Evolutionary conservation across 108 stramenopile species (phyloP).

Genomic region (Skeletonema grethae): DNA sequence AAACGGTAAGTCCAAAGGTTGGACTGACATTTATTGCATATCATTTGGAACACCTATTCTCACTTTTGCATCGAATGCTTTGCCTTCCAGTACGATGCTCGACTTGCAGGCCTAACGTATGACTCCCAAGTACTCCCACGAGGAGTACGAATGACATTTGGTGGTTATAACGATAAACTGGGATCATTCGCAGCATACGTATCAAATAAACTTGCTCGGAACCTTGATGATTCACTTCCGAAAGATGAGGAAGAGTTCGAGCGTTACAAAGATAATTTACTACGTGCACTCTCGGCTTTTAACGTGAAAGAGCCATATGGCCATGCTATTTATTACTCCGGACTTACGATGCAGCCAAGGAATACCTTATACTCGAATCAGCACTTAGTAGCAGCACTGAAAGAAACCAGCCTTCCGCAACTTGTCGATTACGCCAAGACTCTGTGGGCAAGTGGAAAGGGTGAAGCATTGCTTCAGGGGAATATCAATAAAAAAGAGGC

Average conservation of each 20-base stretch:
- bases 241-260: slow-evolving; percentile 77
- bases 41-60: neutral
- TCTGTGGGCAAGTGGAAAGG: slow-evolving; percentile 76
- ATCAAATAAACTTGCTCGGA: slow-evolving; percentile 56
- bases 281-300: slow-evolving; percentile 58
- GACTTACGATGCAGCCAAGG: slow-evolving; percentile 57
- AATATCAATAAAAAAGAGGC: slow-evolving; percentile 80
- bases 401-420: slow-evolving; percentile 50
- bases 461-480: slow-evolving; percentile 80
- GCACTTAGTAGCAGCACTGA: slow-evolving; percentile 55
- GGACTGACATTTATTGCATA: neutral
- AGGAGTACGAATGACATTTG: slow-evolving; percentile 82
- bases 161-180: slow-evolving; percentile 88
- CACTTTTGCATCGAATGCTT: neutral
- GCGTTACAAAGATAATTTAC: slow-evolving; percentile 78
- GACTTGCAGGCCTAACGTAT: slow-evolving; percentile 77
- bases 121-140: slow-evolving; percentile 75
- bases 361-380: slow-evolving; percentile 65
- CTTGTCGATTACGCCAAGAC: slow-evolving; percentile 59
- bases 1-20: slow-evolving; percentile 49
- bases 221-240: slow-evolving; percentile 66
- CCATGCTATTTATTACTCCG: slow-evolving; percentile 67
- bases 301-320: slow-evolving; percentile 85
- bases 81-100: slow-evolving; percentile 50
- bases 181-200: slow-evolving; percentile 70